phyloP scores from a whole-genome alignment of 1,284 basidiomycete species.

The Chondrostereum purpureum region DNA sequence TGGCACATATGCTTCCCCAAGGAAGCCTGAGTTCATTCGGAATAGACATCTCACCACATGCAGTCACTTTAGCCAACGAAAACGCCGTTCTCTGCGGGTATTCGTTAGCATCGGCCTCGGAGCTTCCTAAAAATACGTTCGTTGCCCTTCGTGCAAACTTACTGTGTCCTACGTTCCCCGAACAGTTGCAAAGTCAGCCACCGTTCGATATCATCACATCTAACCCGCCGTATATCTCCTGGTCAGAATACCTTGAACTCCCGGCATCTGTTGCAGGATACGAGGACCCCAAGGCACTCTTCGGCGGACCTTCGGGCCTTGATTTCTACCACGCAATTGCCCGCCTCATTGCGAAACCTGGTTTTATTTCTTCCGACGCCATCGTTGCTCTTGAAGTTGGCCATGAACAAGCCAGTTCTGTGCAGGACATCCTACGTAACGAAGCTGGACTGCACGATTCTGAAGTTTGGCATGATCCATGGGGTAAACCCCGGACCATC shows the following conservation, averaged over 20 bases:
- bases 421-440: conserved; percentile 49
- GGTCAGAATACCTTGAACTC: conserved; percentile 55
- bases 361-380: conserved; percentile 41
- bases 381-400: conserved; percentile 79
- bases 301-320: conserved; percentile 72
- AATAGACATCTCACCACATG: conserved; percentile 66
- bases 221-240: conserved; percentile 91
- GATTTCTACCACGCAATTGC: conserved; percentile 76
- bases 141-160: conserved; percentile 35
- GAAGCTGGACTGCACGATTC: conserved; percentile 36
- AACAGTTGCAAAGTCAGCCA: conserved; percentile 26
- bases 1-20: conserved; percentile 56
- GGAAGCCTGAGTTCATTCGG: conserved; percentile 51
- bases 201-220: conserved; percentile 78
- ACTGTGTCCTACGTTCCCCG: conserved; percentile 38
- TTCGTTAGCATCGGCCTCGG: conserved; percentile 18
- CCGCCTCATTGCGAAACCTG: conserved; percentile 41
- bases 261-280: conserved; percentile 64
- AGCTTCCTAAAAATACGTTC: conserved; percentile 10
- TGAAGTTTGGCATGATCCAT: conserved; percentile 75
- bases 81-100: conserved; percentile 52
- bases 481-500: conserved; percentile 62
- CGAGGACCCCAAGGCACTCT: conserved; percentile 77
- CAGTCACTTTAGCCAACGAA: conserved; percentile 65
- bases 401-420: conserved; percentile 58